Evolutionary conservation across 192 early-diverging fungal species (phyloP).

Genomic region (Endogone sp.): DNA sequence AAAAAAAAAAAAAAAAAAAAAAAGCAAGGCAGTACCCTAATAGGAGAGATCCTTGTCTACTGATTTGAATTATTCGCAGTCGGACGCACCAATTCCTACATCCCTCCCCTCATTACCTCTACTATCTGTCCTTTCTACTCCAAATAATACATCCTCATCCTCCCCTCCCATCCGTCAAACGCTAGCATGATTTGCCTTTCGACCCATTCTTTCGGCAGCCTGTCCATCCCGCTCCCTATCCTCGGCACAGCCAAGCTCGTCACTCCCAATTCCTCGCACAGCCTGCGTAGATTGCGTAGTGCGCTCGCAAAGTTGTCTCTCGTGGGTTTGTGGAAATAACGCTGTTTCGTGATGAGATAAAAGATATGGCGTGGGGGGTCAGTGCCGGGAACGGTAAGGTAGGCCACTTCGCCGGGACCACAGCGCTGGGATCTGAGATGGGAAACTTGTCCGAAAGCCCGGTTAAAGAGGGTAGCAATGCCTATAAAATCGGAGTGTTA

Average conservation of each 20-base stretch:
- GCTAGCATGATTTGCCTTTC: background rate
- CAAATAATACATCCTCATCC: slow-evolving; percentile 21
- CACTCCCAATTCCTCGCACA: slow-evolving; percentile 22
- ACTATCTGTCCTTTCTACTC: too few relatives aligned
- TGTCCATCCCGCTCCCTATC: slow-evolving; percentile 9
- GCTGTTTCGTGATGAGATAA: slow-evolving; percentile 28
- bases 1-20: too few relatives aligned
- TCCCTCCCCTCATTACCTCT: too few relatives aligned
- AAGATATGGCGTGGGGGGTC: slow-evolving; percentile 19
- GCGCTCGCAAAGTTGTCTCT: slow-evolving; percentile 13
- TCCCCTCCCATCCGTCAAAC: slow-evolving; percentile 14
- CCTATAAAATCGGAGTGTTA: slow-evolving; percentile 8
- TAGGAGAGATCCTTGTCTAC: too few relatives aligned
- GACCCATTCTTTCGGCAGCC: slow-evolving; percentile 13
- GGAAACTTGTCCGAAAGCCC: slow-evolving; percentile 11
- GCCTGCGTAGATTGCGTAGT: slow-evolving; percentile 10
- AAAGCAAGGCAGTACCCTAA: too few relatives aligned
- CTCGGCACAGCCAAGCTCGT: slow-evolving; percentile 19
- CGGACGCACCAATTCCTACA: too few relatives aligned
- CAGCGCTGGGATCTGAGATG: slow-evolving; percentile 21
- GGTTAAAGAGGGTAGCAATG: slow-evolving; percentile 21
- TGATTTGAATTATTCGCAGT: too few relatives aligned
- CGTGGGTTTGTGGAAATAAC: slow-evolving; percentile 16
- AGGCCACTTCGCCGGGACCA: slow-evolving; percentile 21
- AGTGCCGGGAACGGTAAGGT: background rate